A percentile compares a stretch with the other conserved stretches of the same genome.
phyloP scores from a whole-genome alignment of 345 rosid genomes.

The Brassica juncea region DNA sequence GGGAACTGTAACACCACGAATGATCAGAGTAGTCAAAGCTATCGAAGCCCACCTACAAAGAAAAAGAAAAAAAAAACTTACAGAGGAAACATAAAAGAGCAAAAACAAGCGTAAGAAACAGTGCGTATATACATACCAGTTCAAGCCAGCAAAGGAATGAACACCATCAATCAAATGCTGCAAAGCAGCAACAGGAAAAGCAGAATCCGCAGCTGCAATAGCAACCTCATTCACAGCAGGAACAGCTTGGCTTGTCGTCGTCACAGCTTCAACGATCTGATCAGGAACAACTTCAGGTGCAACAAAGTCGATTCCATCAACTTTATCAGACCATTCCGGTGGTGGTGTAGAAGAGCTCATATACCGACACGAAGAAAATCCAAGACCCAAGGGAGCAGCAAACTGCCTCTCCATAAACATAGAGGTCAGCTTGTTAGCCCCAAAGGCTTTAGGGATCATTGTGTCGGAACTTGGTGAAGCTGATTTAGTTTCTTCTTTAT shows the following conservation, averaged over 20 bases:
- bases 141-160: slow-evolving; percentile 61
- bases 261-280: slow-evolving; percentile 34
- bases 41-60: slow-evolving; percentile 56
- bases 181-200: slow-evolving; percentile 61
- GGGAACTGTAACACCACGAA: slow-evolving; percentile 51
- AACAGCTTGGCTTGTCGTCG: slow-evolving; percentile 44
- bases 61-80: not conserved
- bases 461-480: not conserved
- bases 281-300: slow-evolving; percentile 45
- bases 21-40: slow-evolving; percentile 49
- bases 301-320: slow-evolving; percentile 44
- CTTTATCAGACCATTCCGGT: slow-evolving; percentile 43
- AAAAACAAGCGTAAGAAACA: not conserved
- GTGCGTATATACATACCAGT: slow-evolving; percentile 42
- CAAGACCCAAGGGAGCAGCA: slow-evolving; percentile 20
- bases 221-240: slow-evolving; percentile 63
- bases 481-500: slow-evolving; percentile 29
- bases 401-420: slow-evolving; percentile 29
- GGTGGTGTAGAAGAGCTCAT: slow-evolving; percentile 42
- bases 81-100: not conserved
- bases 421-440: slow-evolving; percentile 23
- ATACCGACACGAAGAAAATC: slow-evolving; percentile 40
- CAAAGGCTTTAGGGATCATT: slow-evolving; percentile 10
- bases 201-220: slow-evolving; percentile 73
- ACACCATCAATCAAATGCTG: slow-evolving; percentile 59